Evolutionary conservation across 2,329 filamentous ascomycete species (phyloP), one percentile per base, ranked within the genome.

Genomic region (Talaromyces sp.): DNA sequence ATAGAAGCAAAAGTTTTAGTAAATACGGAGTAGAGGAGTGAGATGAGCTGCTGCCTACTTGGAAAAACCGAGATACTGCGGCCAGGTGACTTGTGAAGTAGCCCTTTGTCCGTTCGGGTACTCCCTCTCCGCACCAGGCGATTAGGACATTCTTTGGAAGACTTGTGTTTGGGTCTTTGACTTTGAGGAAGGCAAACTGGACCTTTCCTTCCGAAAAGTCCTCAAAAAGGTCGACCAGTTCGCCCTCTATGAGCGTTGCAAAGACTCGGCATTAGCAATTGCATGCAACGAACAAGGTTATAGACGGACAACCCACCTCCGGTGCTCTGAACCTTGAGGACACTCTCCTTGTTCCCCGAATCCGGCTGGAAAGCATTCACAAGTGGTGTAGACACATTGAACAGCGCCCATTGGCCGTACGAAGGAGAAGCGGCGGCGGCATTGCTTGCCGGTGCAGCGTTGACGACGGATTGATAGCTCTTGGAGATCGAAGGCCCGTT

Each of bases 101-200:
- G 66, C 95, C 95, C 79, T 98, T 99, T 63, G 93, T 98, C 70
- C 93, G 84, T 78, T 99, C 95, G n/a, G 95, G 95, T 17, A 99
- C 95, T 68, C 95, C 95, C 72, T 96, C 93, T 66, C 95, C 95
- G 75, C 95, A 99, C 89, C 95, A 99, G 66, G 90, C 93, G 73
- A 99, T 91, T 66, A 99, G 83, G 62, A 96, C 91, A 73, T 88
- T 90, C 81, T 99, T 99, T 55, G 93, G 92, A 17, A 99, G 85
- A 24, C 82, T 81, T 2, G 89, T 91, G 76, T 99, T 99, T 59
- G 92, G 90, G 73, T 99, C 95, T 75, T 93, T 96, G 79, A 99
- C 89, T 78, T 96, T 97, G 70, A 95, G 88, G 71, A 96, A 98
- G 29, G 92, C 95, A 77, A 97, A 99, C 77, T 99, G 95, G 67